Percentiles rank a stretch among this genome's conserved stretches.
Evolutionary conservation across 2,329 filamentous ascomycete genomes (phyloP).

Genomic region (Aureobasidium sp.): DNA sequence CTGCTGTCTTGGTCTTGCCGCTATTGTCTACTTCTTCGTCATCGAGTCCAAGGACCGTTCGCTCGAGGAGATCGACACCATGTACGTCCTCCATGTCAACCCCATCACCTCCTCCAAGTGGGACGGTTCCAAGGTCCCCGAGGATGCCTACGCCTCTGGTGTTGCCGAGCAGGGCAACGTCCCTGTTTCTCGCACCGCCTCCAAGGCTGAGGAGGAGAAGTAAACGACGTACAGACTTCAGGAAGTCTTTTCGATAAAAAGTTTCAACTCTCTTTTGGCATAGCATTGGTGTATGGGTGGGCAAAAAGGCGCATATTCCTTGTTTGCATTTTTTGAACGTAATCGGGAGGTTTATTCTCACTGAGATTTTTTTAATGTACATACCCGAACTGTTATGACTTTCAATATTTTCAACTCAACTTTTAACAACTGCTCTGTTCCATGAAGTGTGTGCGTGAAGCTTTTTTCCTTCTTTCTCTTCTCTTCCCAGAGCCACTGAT

Average conservation of each 20-base stretch:
- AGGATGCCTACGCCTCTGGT: conserved; percentile 20
- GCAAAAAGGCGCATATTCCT: conserved; percentile 6
- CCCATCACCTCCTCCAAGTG: conserved; percentile 26
- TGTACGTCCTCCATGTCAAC: conserved; percentile 22
- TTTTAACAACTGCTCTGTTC: not conserved
- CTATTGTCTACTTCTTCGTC: conserved; percentile 35
- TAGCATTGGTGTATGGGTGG: conserved; percentile 12
- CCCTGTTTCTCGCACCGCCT: conserved; percentile 3
- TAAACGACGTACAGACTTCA: conserved; percentile 6
- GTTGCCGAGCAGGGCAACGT: conserved; percentile 4
- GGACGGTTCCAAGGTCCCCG: conserved; percentile 27
- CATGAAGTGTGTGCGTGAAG: not conserved
- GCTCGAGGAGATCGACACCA: conserved; percentile 27
- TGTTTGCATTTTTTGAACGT: conserved; percentile 1
- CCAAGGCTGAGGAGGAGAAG: conserved; percentile 14
- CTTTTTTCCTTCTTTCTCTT: not conserved
- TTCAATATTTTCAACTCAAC: not conserved
- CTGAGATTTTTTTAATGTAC: conserved; percentile 9
- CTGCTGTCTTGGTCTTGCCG: conserved; percentile 30
- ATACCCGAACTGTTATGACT: conserved; percentile 10
- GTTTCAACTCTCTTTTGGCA: conserved; percentile 3
- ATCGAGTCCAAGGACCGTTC: conserved; percentile 32
- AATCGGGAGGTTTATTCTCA: conserved; percentile 6
- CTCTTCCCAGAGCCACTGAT: too few relatives aligned
- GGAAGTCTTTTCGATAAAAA: conserved; percentile 7